phyloP scores from a whole-genome alignment of 164 flowering plant species.

The Magnolia changhungtana region DNA sequence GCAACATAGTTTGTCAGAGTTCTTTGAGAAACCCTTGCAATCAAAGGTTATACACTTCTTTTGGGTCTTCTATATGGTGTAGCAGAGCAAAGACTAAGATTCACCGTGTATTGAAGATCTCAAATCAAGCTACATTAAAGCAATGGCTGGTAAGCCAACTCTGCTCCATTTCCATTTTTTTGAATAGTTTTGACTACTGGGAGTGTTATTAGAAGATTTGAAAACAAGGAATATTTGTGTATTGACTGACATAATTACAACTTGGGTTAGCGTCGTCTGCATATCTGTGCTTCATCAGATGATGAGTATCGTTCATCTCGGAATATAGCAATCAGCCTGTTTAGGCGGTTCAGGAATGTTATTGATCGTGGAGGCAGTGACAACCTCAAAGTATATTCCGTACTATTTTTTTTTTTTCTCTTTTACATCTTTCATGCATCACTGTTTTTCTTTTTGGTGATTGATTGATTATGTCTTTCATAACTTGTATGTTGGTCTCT shows the following conservation, averaged over 20 bases:
- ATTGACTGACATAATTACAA: not conserved
- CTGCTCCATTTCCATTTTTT: not conserved
- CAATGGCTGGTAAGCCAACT: slow-evolving; percentile 50
- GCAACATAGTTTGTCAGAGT: slow-evolving; percentile 11
- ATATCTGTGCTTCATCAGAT: slow-evolving; percentile 50
- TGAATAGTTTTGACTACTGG: not conserved
- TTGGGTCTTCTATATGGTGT: slow-evolving; percentile 26
- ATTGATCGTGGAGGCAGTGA: slow-evolving; percentile 88
- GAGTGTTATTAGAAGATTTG: no score
- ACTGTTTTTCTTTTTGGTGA: slow-evolving; percentile 1
- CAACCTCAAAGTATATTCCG: slow-evolving; percentile 68
- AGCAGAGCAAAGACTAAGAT: slow-evolving; percentile 17
- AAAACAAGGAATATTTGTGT: not conserved
- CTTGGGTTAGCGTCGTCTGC: slow-evolving; percentile 43
- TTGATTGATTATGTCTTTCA: not conserved
- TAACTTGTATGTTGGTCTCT: not conserved
- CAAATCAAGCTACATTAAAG: slow-evolving; percentile 31
- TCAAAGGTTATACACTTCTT: slow-evolving; percentile 23
- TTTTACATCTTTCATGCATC: not conserved
- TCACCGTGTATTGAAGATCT: slow-evolving; percentile 15
- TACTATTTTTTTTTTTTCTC: not conserved
- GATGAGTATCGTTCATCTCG: slow-evolving; percentile 94
- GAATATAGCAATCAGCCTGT: slow-evolving; percentile 84
- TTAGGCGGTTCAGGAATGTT: slow-evolving; percentile 71
- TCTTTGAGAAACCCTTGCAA: slow-evolving; percentile 17